Evolutionary conservation across 2,329 filamentous ascomycete genomes (phyloP), one percentile per base, ranked within the genome.

Genomic region (Neocucurbitaria cava): DNA sequence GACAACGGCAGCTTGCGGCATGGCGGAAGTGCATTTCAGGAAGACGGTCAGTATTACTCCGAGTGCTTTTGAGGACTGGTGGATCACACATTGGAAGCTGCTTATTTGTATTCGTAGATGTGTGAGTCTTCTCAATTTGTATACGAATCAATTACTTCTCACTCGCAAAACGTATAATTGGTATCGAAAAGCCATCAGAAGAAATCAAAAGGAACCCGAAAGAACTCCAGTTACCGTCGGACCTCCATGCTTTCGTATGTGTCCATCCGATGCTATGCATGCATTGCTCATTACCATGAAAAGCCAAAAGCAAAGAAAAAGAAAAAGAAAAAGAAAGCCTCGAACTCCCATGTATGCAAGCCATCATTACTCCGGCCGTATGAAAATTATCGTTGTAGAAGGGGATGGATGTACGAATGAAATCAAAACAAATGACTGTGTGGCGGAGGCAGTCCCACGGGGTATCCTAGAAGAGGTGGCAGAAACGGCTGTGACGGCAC

Each of bases 401-500:
- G n/a, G n/a, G n/a, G 45, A 41, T 55, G 18, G 52, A 35, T 44
- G 28, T 42, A 41, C 31, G 50, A 49, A 57, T 15, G n/a, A 20
- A 51, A 62, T 54, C 44, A 59, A 35, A 58, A 62, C 41, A 58
- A 24, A 24, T 53, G 52, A 39, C 48, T 49, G 28, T 54, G 46
- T 17, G 51, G 49, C 23, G 50, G 46, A 20, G 50, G 56, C n/a
- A 54, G 47, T 10, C 48, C 51, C 43, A 56, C 36, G n/a, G 54
- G 41, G 36, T 46, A 42, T 35, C 54, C 40, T 28, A 59, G 28
- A 7, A 57, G 49, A 23, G 53, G 52, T 46, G 52, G 59, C 47
- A 56, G 41, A 23, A 59, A 59, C 15, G 60, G 44, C 21, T 48
- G 60, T 5, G 53, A 52, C 18, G 41, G 39, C 2, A 60, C 59